phyloP scores from a whole-genome alignment of 129 eudicot species.

The Lactuca saligna region DNA sequence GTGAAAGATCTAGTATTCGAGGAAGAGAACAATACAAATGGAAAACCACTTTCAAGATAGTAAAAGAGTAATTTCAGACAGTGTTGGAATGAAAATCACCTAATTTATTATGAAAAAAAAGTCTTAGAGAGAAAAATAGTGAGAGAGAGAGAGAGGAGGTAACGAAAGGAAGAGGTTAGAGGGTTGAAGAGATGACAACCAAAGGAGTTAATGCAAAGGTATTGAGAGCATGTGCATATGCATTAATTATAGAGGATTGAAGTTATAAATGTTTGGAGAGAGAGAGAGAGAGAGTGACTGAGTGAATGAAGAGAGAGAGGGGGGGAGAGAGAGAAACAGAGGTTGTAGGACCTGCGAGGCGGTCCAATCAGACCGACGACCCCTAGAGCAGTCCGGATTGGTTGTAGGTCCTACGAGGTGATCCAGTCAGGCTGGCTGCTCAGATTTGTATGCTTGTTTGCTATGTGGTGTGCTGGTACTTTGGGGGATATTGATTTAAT shows the following conservation, averaged over 20 bases:
- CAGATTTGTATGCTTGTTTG: no score
- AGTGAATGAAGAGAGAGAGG: background rate
- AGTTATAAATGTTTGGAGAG: constrained; percentile 33
- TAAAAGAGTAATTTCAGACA: constrained; percentile 34
- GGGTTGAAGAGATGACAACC: constrained; percentile 42
- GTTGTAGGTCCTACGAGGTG: no score
- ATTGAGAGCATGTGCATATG: constrained; percentile 66
- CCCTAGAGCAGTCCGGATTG: no score
- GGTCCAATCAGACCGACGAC: no score
- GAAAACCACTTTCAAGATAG: constrained; percentile 25
- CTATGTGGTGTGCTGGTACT: no score
- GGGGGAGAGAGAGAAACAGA: background rate
- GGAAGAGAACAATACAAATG: constrained; percentile 25
- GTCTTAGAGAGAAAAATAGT: constrained; percentile 22
- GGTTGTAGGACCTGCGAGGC: no score
- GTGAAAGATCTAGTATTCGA: constrained; percentile 25
- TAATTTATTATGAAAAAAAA: constrained; percentile 55
- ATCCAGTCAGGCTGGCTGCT: no score
- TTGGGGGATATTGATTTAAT: no score
- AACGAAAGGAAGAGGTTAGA: constrained; percentile 36
- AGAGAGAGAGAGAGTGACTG: constrained; percentile 24
- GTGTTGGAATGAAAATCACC: constrained; percentile 17
- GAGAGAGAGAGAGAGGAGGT: constrained; percentile 3
- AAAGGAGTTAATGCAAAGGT: constrained; percentile 71
- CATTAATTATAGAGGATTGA: constrained; percentile 60